phyloP scores from a whole-genome alignment of 345 rosid genomes.

The Gossypium sturtianum region DNA sequence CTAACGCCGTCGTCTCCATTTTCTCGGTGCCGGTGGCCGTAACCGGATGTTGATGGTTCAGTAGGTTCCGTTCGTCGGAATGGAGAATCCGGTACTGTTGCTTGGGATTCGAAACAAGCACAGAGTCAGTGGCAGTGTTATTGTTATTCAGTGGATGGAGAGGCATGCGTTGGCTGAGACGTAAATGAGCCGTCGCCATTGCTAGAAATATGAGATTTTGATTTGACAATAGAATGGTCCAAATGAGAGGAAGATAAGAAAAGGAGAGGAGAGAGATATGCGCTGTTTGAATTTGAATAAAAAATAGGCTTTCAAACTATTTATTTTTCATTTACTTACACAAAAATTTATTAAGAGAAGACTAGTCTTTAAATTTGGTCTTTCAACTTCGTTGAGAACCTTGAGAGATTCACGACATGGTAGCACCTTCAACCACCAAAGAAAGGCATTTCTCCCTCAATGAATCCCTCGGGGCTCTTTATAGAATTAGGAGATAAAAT shows the following conservation, averaged over 20 bases:
- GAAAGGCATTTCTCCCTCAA: no score
- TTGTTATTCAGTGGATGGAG: constrained; percentile 48
- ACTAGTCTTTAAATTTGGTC: no score
- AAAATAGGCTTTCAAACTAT: not conserved
- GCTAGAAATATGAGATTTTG: not conserved
- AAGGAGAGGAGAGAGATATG: constrained; percentile 26
- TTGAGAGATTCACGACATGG: no score
- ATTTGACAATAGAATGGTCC: not conserved
- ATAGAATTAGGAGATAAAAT: fast-evolving
- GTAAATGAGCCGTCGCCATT: constrained; percentile 19
- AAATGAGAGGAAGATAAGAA: not conserved
- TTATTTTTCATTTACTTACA: no score
- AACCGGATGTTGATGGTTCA: not conserved
- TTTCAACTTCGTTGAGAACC: no score
- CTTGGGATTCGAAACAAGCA: constrained; percentile 20
- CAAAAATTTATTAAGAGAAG: no score
- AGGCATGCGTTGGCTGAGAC: constrained; percentile 50
- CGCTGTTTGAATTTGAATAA: not conserved
- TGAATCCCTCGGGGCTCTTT: no score
- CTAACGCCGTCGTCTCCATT: constrained; percentile 21
- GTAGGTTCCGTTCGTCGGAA: constrained; percentile 43
- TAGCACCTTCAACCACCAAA: no score
- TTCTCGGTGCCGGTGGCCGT: not conserved
- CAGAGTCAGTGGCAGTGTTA: not conserved
- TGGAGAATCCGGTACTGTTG: constrained; percentile 13